phyloP scores from a whole-genome alignment of 1,284 basidiomycete genomes.

The Ustilago curta region DNA sequence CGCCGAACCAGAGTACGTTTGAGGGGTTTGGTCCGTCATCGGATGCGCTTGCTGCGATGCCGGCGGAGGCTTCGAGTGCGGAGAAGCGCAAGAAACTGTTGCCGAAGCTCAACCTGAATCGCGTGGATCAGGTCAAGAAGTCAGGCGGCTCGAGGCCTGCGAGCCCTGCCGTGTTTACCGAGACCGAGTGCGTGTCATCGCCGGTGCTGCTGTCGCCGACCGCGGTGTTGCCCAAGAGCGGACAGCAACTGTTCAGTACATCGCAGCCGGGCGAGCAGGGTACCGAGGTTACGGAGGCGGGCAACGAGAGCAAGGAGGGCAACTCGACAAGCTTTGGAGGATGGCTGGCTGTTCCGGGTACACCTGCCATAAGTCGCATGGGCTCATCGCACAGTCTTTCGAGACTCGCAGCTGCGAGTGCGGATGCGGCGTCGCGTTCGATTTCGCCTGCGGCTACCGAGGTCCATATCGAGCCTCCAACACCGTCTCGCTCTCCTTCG shows the following conservation, averaged over 20 bases:
- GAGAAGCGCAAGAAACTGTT: slow-evolving; percentile 28
- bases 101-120: slow-evolving; percentile 41
- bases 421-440: slow-evolving; percentile 13
- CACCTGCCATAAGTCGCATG: slow-evolving; percentile 32
- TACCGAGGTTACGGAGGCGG: not conserved
- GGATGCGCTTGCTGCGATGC: slow-evolving; percentile 5
- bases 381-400: slow-evolving; percentile 39
- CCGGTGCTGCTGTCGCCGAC: slow-evolving; percentile 40
- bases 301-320: not conserved
- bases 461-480: slow-evolving; percentile 38
- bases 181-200: slow-evolving; percentile 27
- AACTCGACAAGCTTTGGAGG: slow-evolving; percentile 21
- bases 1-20: slow-evolving; percentile 41
- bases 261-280: slow-evolving; percentile 5
- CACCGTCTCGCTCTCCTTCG: slow-evolving; percentile 36
- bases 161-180: slow-evolving; percentile 29
- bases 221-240: slow-evolving; percentile 9
- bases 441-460: slow-evolving; percentile 28
- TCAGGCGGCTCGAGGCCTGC: slow-evolving; percentile 30
- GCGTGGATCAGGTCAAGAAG: slow-evolving; percentile 29
- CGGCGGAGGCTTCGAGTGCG: slow-evolving; percentile 8
- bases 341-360: slow-evolving; percentile 31
- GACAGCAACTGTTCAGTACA: slow-evolving; percentile 2
- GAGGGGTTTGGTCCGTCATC: slow-evolving; percentile 17
- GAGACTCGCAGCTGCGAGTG: slow-evolving; percentile 14